Evolutionary conservation across 176 grass and related monocot genomes (phyloP).

Genomic region (Alloteropsis semialata): DNA sequence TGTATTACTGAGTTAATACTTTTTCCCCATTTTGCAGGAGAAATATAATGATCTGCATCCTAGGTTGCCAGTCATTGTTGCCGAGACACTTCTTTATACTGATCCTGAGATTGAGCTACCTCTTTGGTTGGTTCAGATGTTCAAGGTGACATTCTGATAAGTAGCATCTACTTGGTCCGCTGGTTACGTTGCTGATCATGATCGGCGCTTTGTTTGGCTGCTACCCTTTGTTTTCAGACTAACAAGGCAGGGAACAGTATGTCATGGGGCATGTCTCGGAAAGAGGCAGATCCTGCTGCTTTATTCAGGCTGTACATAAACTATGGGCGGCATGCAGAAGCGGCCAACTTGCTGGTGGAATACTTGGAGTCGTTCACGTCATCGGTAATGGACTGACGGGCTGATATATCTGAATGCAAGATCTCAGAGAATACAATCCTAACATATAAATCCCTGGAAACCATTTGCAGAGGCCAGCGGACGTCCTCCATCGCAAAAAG

Average conservation of each 20-base stretch:
- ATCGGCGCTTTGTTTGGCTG: not conserved
- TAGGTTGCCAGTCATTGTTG: slow-evolving; percentile 69
- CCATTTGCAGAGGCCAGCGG: slow-evolving; percentile 59
- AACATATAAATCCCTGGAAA: slow-evolving; percentile 12
- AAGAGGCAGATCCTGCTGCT: slow-evolving; percentile 79
- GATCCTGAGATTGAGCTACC: slow-evolving; percentile 91
- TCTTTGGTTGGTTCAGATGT: slow-evolving; percentile 98
- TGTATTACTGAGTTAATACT: not conserved
- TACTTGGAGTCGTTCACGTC: slow-evolving; percentile 73
- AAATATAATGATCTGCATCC: slow-evolving; percentile 88
- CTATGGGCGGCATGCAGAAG: slow-evolving; percentile 73
- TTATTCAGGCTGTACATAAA: slow-evolving; percentile 90
- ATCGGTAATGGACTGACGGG: slow-evolving; percentile 44
- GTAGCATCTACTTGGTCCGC: not conserved
- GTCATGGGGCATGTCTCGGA: slow-evolving; percentile 85
- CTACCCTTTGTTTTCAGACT: slow-evolving; percentile 16
- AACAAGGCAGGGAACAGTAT: slow-evolving; percentile 51
- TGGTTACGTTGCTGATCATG: not conserved
- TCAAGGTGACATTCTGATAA: slow-evolving; percentile 65
- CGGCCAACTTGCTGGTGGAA: slow-evolving; percentile 83
- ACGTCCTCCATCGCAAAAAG: slow-evolving; percentile 78
- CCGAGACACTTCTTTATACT: slow-evolving; percentile 89
- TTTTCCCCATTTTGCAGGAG: slow-evolving; percentile 52
- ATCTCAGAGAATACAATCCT: not conserved
- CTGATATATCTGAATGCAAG: not conserved